A percentile compares a stretch with the other conserved stretches of the same genome.
Conservation (phyloP, 805 yeast genomes). For the Kluyveromyces dobzhanskii region DNA sequence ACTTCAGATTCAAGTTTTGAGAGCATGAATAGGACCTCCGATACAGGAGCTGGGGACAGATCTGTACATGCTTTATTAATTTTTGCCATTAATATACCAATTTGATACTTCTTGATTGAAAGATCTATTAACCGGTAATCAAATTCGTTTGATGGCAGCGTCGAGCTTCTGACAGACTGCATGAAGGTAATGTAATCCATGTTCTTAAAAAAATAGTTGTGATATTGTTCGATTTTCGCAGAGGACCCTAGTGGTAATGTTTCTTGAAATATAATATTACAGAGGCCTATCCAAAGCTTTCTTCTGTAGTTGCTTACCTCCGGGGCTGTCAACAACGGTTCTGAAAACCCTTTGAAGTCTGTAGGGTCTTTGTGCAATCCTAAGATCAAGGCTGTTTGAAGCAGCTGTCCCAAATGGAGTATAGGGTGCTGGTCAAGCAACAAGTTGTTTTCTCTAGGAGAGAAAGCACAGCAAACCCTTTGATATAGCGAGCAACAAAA, state of each 20-base stretch:
- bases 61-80: slow-evolving; percentile 3
- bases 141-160: not conserved
- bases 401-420: not conserved
- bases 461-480: not conserved
- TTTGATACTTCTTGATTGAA: slow-evolving; percentile 3
- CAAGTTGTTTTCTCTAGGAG: not conserved
- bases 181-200: not conserved
- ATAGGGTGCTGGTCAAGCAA: slow-evolving; percentile 1
- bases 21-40: not conserved
- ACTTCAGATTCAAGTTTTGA: slow-evolving; percentile 2
- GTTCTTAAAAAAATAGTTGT: not conserved
- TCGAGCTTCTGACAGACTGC: slow-evolving; percentile 1
- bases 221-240: not conserved
- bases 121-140: slow-evolving; percentile 5
- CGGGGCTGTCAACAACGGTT: not conserved
- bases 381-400: slow-evolving; percentile 2
- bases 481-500: slow-evolving; percentile 3
- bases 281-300: slow-evolving; percentile 7
- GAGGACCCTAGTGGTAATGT: not conserved
- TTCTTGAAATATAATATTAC: not conserved
- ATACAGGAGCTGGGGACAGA: not conserved
- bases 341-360: not conserved
- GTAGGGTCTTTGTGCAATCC: slow-evolving; percentile 9
- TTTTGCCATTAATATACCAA: slow-evolving; percentile 1
- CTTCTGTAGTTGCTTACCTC: slow-evolving; percentile 6